These are phyloP conservation scores for Dalbergia cultrata DNA, from an alignment of 306 rosid genomes.

Conservation along the genomic window DNA sequence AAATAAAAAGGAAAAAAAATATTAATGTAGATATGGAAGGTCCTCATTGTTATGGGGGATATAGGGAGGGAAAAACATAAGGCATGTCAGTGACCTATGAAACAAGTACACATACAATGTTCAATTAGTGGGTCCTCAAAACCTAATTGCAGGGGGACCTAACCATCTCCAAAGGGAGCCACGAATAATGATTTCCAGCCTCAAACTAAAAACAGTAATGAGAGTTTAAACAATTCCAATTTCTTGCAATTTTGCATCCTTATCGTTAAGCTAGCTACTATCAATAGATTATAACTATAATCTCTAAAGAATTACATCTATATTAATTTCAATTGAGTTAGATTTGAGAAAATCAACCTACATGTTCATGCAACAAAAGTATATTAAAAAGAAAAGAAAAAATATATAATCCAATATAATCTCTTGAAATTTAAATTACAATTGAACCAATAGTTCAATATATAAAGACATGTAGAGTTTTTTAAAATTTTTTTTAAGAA, in stretches of 20 bases:
- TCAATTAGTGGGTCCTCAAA: background rate
- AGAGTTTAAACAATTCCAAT: background rate
- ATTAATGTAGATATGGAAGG: background rate
- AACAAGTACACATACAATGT: background rate
- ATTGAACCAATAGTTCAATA: background rate
- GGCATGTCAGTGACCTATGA: slow-evolving; percentile 26
- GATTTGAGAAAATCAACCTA: background rate
- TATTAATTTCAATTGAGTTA: background rate
- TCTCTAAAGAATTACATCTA: background rate
- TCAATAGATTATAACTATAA: background rate
- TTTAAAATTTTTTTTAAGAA: background rate
- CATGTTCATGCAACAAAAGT: background rate
- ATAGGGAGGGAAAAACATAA: background rate
- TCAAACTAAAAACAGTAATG: background rate
- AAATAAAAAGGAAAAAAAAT: background rate
- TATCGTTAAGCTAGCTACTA: background rate
- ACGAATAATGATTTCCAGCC: background rate
- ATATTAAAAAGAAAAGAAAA: background rate
- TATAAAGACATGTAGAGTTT: background rate
- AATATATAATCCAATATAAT: background rate
- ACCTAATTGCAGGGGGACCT: background rate
- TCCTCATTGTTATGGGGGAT: background rate
- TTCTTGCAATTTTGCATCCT: background rate
- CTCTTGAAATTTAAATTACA: background rate
- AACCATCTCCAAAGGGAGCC: background rate